Evolutionary conservation across 306 rosid genomes (phyloP).

Genomic region (peach (Prunus persica)): Prunus_persica_NCBIv2 NC_034013.1:14934501-14935000

Average conservation of each 20-base stretch:
- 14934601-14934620: background rate
- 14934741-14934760: conserved; percentile 10
- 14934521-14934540: conserved; percentile 25
- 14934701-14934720: conserved; percentile 88
- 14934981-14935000: conserved; percentile 97
- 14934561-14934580: background rate
- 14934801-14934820: background rate
- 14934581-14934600: background rate
- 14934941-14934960: conserved; percentile 99
- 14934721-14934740: conserved; percentile 77
- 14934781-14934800: background rate
- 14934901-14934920: conserved; percentile 85
- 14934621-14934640: conserved; percentile 41
- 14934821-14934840: background rate
- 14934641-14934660: conserved; percentile 94
- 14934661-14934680: conserved; percentile 93
- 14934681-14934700: conserved; percentile 84
- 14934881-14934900: conserved; percentile 85
- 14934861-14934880: conserved; percentile 66
- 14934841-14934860: conserved; percentile 36
- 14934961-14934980: conserved; percentile 86
- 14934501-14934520: conserved; percentile 93
- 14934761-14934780: background rate
- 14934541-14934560: background rate
- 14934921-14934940: conserved; percentile 84